Base-by-base conservation (phyloP, 495 filamentous ascomycete genomes). In the Aspergillus carlsbadensis region DNA sequence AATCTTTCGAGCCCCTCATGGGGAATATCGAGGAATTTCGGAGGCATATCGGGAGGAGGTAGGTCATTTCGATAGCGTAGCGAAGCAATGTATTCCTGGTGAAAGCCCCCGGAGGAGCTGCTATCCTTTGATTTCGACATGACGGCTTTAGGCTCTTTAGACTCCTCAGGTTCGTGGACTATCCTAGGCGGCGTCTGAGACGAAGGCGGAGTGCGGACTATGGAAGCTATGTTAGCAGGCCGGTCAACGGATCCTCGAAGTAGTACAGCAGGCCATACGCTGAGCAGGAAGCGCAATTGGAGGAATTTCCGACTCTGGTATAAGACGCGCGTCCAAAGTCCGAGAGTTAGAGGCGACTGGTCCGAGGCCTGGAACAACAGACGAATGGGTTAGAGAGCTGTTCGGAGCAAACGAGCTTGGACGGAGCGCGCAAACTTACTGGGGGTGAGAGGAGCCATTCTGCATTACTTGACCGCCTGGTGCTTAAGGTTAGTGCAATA, bases 61-160 rank as follows among this genome's bases (percentile, higher is more conserved):
- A 98, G 85, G 44, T 89, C 84, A 82, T 98, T 98, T 59, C 91
- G 89, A 71, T 96, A 98, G 66, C 94, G 84, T 52, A 96, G 87
- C 51, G 93, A 88, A 42, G 91, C 93, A 59, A 98, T 96, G 66
- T 96, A 98, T 64, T 98, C 94, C 72, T 98, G 94, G 63, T 91
- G 89, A 57, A 90, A 88, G 65, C 82, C 84, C 73, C 88, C 83
- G 21, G 76, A 69, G 52, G 77, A 72, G 65, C 75, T 70, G 49
- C 64, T 63, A 31, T 74, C 72, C 56, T 74, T 73, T 3, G 72
- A 68, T 39, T 75, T 78, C 50, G 73, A 74, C 66, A 66, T 66
- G 11, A 33, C n/a, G 14, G 18, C 8, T 36, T 45, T 17, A 29
- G 7, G 20, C 2, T 49, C 13, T 15, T 45, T 11, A 29, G 14